Base-by-base conservation (phyloP, 768 basidiomycete genomes). In the Russula sp. region DNA sequence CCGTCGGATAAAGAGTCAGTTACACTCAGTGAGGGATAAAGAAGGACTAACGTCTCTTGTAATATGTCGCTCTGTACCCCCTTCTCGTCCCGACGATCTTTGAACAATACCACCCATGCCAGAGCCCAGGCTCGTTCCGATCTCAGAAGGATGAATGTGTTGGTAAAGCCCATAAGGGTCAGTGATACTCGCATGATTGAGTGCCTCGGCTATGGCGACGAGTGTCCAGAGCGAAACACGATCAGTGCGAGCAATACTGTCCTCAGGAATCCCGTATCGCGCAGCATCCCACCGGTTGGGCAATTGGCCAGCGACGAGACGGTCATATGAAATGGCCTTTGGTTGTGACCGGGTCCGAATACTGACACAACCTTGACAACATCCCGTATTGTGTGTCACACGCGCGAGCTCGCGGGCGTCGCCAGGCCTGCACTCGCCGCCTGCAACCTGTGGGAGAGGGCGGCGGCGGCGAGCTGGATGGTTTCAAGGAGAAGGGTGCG, bases 101-200 rank as follows among this genome's bases (percentile, higher is more conserved):
- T 97, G 84, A 99, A 99, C 97, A 99, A 92, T 85, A 71, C 97
- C 97, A 70, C 97, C 97, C 96, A 99, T 98, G 69, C 97, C 97
- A 71, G 92, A 94, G 62, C 97, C 97, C 65, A 99, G 78, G 62
- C 88, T 85, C 3, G 94, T 92, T 63, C 97, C 97, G 65, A 98
- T 90, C 72, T 98, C 94, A 2, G 94, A 92, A 2, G 97, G 96
- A 75, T 99, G 97, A 71, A 99, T 83, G 73, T 96, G 83, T 76
- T 98, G 87, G 81, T 98, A 99, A 2, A 99, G 79, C 75, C 98
- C 97, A 73, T 98, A 99, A 7, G 97, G 94, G 73, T 99, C 97
- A 26, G 92, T 96, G 76, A 99, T 89, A 70, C 97, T 96, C 20
- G 97, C 96, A 81, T 88, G 89, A 73, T 94, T 93, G 71, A 99